These are phyloP conservation scores for Ogataea hybrid DNA, from an alignment of 1,139 yeast genomes.

Conservation along the genomic window DNA sequence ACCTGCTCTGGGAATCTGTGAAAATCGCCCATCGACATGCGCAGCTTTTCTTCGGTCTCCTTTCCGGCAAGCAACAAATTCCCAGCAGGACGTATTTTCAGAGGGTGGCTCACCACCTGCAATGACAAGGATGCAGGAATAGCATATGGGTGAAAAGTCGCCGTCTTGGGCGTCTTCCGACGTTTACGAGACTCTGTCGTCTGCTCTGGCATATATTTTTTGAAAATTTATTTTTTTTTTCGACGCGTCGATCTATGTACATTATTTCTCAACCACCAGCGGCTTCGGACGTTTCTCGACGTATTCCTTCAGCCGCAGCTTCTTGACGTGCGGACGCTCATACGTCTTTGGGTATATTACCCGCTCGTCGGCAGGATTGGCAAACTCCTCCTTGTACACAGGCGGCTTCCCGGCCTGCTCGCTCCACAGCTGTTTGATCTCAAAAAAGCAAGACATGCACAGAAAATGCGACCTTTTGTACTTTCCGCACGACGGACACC, in stretches of 20 bases:
- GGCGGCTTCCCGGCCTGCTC: constrained; percentile 37
- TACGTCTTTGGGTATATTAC: constrained; percentile 77
- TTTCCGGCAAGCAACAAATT: constrained; percentile 42
- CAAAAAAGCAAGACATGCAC: constrained; percentile 90
- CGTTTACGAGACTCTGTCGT: not conserved
- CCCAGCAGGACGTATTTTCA: constrained; percentile 74
- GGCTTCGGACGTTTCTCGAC: constrained; percentile 59
- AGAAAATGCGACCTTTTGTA: constrained; percentile 85
- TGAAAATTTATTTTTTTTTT: not conserved
- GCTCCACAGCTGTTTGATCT: constrained; percentile 74
- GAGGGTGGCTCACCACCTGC: constrained; percentile 52
- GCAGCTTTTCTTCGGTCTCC: constrained; percentile 30
- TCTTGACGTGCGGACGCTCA: constrained; percentile 47
- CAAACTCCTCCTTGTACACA: constrained; percentile 48
- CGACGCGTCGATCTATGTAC: constrained; percentile 14
- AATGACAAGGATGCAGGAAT: constrained; percentile 21
- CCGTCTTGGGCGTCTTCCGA: constrained; percentile 3
- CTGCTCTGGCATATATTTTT: not conserved
- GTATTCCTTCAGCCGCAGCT: constrained; percentile 61
- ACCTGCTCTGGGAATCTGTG: constrained; percentile 57
- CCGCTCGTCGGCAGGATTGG: constrained; percentile 57
- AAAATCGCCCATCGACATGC: constrained; percentile 47
- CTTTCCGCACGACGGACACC: constrained; percentile 96
- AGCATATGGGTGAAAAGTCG: constrained; percentile 6
- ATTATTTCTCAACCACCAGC: constrained; percentile 42